Evolutionary conservation across 1,139 yeast species (phyloP).

Genomic region (Petasospora fabianii): DNA sequence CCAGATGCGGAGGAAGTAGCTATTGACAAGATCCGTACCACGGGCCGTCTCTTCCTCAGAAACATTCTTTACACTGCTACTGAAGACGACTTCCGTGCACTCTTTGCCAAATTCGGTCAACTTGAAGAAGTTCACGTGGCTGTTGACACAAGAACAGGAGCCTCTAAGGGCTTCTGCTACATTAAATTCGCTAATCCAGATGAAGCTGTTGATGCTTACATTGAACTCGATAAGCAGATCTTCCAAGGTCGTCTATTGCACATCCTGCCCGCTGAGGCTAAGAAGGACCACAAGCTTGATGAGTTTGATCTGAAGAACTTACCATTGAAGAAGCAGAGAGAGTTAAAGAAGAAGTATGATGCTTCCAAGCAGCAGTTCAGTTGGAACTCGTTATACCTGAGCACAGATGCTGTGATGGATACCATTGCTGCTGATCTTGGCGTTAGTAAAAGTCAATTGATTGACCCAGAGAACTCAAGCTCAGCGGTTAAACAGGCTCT

Average conservation of each 20-base stretch:
- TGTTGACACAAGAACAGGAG: constrained; percentile 82
- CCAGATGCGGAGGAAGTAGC: constrained; percentile 42
- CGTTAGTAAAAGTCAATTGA: constrained; percentile 71
- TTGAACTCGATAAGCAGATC: constrained; percentile 75
- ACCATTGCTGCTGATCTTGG: constrained; percentile 87
- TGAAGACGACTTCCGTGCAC: constrained; percentile 67
- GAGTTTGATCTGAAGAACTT: constrained; percentile 87
- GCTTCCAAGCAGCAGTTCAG: constrained; percentile 85
- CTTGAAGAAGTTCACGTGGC: constrained; percentile 87
- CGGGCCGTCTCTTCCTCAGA: constrained; percentile 86
- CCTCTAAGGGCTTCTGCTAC: constrained; percentile 92
- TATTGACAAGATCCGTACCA: constrained; percentile 50
- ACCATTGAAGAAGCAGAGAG: constrained; percentile 88
- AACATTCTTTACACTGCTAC: constrained; percentile 78
- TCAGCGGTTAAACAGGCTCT: constrained; percentile 97
- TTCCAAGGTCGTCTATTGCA: constrained; percentile 94
- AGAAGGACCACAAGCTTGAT: constrained; percentile 74
- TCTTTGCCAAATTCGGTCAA: constrained; percentile 44
- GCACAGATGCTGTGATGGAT: constrained; percentile 86
- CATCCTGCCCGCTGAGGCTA: constrained; percentile 79
- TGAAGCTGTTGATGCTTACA: constrained; percentile 75
- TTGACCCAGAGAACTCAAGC: constrained; percentile 81
- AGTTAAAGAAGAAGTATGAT: constrained; percentile 74
- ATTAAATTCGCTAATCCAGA: constrained; percentile 62
- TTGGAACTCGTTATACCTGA: constrained; percentile 94